phyloP scores from a whole-genome alignment of 139 green algal genomes.

The Yamagishiella unicocca region DNA sequence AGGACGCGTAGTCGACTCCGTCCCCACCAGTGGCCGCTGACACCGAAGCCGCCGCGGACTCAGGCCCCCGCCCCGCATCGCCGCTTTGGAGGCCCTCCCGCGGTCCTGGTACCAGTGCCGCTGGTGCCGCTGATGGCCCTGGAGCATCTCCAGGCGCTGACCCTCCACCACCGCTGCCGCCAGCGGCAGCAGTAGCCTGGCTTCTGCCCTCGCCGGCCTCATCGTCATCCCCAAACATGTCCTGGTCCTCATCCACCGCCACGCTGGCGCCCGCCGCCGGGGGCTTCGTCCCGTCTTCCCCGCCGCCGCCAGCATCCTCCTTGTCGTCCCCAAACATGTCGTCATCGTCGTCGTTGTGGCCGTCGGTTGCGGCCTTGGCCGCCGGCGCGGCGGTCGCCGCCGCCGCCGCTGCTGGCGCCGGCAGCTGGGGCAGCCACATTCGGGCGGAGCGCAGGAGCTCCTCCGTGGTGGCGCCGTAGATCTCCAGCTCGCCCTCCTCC shows the following conservation, averaged over 20 bases:
- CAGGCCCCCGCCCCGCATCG: not conserved
- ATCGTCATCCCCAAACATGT: conserved; percentile 77
- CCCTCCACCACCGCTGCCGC: not conserved
- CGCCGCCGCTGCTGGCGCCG: not conserved
- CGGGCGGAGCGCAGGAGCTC: conserved; percentile 63
- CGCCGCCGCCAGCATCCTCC: not conserved
- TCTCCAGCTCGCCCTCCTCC: conserved; percentile 55
- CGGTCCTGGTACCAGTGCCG: too few relatives aligned
- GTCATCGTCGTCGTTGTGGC: conserved; percentile 59
- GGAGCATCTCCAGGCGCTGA: too few relatives aligned
- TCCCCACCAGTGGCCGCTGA: not conserved
- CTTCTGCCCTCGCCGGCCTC: not conserved
- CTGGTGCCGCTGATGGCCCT: too few relatives aligned
- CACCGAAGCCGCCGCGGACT: not conserved
- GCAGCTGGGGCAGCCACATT: conserved; percentile 52
- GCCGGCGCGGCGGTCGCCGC: not conserved
- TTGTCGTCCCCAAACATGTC: conserved; percentile 79
- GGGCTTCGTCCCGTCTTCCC: not conserved
- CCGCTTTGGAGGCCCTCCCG: too few relatives aligned
- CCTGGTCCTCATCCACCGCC: conserved; percentile 59
- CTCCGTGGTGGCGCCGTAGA: conserved; percentile 49
- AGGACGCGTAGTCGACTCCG: conserved; percentile 70
- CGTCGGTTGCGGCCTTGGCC: not conserved
- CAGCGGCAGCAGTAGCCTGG: not conserved
- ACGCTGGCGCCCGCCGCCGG: not conserved